Conservation (phyloP, 78 protist species). For the Dictyostelium intermedium region DNA sequence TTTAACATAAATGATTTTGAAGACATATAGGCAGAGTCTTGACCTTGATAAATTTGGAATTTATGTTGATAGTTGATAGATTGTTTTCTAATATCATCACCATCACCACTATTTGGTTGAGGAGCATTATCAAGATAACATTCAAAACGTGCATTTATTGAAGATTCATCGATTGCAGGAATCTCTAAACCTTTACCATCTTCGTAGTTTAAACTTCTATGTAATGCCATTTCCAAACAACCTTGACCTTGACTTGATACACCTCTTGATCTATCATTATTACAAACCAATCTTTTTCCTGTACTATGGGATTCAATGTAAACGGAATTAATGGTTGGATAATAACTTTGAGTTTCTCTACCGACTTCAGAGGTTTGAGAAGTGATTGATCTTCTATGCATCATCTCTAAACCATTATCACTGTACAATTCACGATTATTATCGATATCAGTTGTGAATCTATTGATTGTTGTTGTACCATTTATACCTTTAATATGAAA, state of each 20-base stretch:
- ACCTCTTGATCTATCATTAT: conserved; percentile 45
- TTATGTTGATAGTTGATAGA: not conserved
- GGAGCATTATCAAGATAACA: not conserved
- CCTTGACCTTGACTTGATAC: not conserved
- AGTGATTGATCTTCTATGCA: not conserved
- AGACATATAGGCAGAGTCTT: not conserved
- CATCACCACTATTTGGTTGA: not conserved
- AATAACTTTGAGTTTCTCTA: conserved; percentile 2
- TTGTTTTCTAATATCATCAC: not conserved
- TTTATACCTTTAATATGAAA: not conserved
- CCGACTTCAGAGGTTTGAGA: not conserved
- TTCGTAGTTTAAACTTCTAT: not conserved
- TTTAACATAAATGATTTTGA: not conserved
- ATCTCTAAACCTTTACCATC: conserved; percentile 32
- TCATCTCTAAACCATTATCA: conserved; percentile 22
- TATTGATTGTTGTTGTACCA: not conserved
- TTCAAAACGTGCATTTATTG: not conserved
- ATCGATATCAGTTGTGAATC: not conserved
- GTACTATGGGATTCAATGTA: not conserved
- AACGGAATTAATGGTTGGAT: not conserved
- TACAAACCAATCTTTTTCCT: not conserved
- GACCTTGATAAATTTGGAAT: not conserved
- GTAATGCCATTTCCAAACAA: not conserved
- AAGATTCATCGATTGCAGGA: conserved; percentile 15
- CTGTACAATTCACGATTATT: not conserved